Percentiles rank a stretch among this genome's conserved stretches.
These are phyloP conservation scores for Yarrowia alimentaria DNA, from an alignment of 805 yeast genomes.

Conservation along the genomic window DNA sequence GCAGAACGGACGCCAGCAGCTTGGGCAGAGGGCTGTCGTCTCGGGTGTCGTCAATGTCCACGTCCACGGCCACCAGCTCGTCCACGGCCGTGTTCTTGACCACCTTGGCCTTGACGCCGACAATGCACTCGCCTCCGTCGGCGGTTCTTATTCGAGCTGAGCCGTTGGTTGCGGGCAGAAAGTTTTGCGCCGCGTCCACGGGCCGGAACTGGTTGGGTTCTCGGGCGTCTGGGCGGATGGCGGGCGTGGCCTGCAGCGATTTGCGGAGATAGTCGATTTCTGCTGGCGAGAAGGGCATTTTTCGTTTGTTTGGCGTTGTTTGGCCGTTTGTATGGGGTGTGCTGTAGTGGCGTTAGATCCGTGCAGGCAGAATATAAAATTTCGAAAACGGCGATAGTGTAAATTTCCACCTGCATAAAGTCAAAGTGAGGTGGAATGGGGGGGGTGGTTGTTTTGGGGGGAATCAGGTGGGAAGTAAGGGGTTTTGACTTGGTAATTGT, in stretches of 20 bases:
- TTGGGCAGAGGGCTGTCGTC: conserved; percentile 73
- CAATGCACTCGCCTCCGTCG: conserved; percentile 92
- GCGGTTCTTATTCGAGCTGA: conserved; percentile 81
- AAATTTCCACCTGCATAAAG: conserved; percentile 5
- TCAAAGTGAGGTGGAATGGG: too few relatives aligned
- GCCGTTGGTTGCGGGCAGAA: conserved; percentile 86
- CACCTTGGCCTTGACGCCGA: conserved; percentile 85
- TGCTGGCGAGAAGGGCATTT: conserved; percentile 41
- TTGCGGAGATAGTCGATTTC: conserved; percentile 63
- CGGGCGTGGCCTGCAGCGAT: conserved; percentile 58
- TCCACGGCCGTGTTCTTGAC: conserved; percentile 45
- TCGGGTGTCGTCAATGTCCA: conserved; percentile 65
- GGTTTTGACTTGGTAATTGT: too few relatives aligned
- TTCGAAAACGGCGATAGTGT: conserved; percentile 23
- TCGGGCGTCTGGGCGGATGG: conserved; percentile 85
- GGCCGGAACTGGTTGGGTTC: conserved; percentile 74
- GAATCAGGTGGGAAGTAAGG: too few relatives aligned
- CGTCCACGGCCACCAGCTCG: conserved; percentile 67
- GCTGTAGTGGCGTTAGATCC: background rate
- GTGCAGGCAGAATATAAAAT: background rate
- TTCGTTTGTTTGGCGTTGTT: background rate
- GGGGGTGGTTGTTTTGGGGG: too few relatives aligned
- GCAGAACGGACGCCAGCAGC: conserved; percentile 51
- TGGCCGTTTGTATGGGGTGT: background rate
- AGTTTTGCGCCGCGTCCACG: conserved; percentile 73